Evolutionary conservation across 345 rosid species (phyloP).

Genomic region (Durio zibethinus): DNA sequence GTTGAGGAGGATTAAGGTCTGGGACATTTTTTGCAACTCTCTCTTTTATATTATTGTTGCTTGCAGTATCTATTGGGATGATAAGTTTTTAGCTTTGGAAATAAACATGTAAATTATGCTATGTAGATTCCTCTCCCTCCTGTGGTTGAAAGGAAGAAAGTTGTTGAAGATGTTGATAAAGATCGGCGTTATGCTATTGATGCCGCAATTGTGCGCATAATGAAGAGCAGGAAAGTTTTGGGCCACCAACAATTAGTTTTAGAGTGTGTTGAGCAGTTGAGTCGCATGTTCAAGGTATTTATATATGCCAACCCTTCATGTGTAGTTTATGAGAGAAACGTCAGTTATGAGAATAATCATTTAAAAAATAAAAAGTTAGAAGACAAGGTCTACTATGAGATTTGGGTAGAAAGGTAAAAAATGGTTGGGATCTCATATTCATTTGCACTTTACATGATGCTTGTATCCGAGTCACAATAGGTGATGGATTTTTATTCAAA

Average conservation of each 20-base stretch:
- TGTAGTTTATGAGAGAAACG: neutral
- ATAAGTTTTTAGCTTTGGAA: neutral
- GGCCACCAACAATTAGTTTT: slow-evolving; percentile 79
- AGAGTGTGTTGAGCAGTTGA: slow-evolving; percentile 91
- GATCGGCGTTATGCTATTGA: slow-evolving; percentile 90
- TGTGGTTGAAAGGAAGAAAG: slow-evolving; percentile 88
- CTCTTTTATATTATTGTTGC: neutral
- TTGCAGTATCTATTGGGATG: neutral
- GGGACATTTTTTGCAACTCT: slow-evolving; percentile 13
- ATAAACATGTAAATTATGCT: neutral
- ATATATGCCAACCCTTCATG: neutral
- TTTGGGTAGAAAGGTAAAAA: neutral
- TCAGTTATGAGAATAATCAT: neutral
- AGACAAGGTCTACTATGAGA: neutral
- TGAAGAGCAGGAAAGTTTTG: slow-evolving; percentile 88
- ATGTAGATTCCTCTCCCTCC: slow-evolving; percentile 90
- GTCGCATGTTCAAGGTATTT: slow-evolving; percentile 90
- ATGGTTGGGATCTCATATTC: neutral
- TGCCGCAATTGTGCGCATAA: slow-evolving; percentile 96
- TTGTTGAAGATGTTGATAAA: slow-evolving; percentile 90
- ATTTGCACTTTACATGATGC: neutral
- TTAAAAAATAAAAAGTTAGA: neutral
- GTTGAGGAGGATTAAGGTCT: slow-evolving; percentile 95
- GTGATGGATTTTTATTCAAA: neutral
- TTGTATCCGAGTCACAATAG: neutral